Evolutionary conservation across 345 rosid species (phyloP).

Genomic region (Limnanthes douglasii): DNA sequence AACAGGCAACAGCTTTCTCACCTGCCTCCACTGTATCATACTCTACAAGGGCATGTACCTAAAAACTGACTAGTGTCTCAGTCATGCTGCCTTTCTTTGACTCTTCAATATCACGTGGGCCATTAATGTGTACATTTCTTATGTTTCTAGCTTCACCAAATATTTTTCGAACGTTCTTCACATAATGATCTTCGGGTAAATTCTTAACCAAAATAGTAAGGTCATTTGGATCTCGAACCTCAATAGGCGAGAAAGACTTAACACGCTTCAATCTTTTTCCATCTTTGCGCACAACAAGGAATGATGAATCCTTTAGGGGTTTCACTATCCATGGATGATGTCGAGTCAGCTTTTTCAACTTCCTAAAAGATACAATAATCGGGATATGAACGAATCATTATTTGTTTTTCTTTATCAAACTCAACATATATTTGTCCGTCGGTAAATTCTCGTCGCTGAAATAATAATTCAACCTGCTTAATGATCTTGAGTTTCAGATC

Average conservation of each 20-base stretch:
- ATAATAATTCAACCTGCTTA: slow-evolving; percentile 72
- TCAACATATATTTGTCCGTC: slow-evolving; percentile 54
- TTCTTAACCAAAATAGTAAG: slow-evolving; percentile 87
- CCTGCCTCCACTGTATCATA: slow-evolving; percentile 73
- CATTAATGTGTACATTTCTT: slow-evolving; percentile 31
- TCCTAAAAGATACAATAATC: slow-evolving; percentile 50
- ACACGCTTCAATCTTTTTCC: slow-evolving; percentile 83
- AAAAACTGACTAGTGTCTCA: slow-evolving; percentile 30
- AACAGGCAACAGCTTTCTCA: slow-evolving; percentile 82
- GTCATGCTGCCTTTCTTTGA: slow-evolving; percentile 36
- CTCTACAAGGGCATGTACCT: slow-evolving; percentile 85
- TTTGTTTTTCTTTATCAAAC: slow-evolving; percentile 55
- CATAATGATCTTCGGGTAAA: slow-evolving; percentile 78
- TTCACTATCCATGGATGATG: slow-evolving; percentile 28
- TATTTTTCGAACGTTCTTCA: slow-evolving; percentile 40
- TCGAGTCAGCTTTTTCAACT: slow-evolving; percentile 66
- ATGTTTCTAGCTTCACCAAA: slow-evolving; percentile 69
- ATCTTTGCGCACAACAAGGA: slow-evolving; percentile 62
- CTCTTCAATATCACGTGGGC: slow-evolving; percentile 48
- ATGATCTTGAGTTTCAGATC: slow-evolving; percentile 52
- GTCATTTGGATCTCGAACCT: slow-evolving; percentile 67
- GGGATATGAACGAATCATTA: slow-evolving; percentile 74
- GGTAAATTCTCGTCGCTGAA: slow-evolving; percentile 87
- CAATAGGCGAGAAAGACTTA: slow-evolving; percentile 34
- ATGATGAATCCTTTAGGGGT: slow-evolving; percentile 65